A percentile compares a stretch with the other conserved stretches of the same genome.
Conservation (phyloP, 371 early-diverging fungal species). For the Actinomucor elegans region DNA sequence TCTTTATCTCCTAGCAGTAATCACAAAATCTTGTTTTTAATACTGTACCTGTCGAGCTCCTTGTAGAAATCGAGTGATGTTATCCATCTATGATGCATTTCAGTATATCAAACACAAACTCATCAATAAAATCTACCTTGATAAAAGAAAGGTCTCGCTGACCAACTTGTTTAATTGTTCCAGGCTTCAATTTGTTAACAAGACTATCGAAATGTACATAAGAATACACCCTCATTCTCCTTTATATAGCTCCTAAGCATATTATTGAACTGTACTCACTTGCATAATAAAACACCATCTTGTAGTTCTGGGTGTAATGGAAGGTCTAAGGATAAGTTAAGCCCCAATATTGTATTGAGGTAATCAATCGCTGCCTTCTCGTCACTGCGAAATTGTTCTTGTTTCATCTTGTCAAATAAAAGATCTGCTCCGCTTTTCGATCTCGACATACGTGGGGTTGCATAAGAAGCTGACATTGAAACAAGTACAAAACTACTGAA, state of each 20-base stretch:
- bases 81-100: slow-evolving; percentile 71
- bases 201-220: too few species aligned
- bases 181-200: slow-evolving; percentile 45
- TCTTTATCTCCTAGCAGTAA: background rate
- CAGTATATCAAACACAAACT: background rate
- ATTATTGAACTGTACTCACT: slow-evolving; percentile 25
- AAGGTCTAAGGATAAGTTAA: slow-evolving; percentile 13
- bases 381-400: slow-evolving; percentile 33
- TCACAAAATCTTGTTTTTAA: background rate
- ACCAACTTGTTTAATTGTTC: slow-evolving; percentile 47
- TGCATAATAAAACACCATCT: slow-evolving; percentile 51
- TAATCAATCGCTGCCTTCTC: slow-evolving; percentile 37
- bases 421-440: slow-evolving; percentile 39
- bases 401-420: slow-evolving; percentile 30
- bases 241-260: slow-evolving; percentile 1
- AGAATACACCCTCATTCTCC: background rate
- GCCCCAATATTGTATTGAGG: slow-evolving; percentile 24
- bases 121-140: slow-evolving; percentile 21
- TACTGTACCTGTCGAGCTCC: slow-evolving; percentile 56
- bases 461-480: slow-evolving; percentile 18
- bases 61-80: slow-evolving; percentile 66
- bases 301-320: slow-evolving; percentile 56
- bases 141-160: slow-evolving; percentile 45
- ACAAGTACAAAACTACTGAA: slow-evolving; percentile 2
- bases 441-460: slow-evolving; percentile 28